Conservation (phyloP, 352 stramenopile species). For the Salisapilia sapeloensis region DNA sequence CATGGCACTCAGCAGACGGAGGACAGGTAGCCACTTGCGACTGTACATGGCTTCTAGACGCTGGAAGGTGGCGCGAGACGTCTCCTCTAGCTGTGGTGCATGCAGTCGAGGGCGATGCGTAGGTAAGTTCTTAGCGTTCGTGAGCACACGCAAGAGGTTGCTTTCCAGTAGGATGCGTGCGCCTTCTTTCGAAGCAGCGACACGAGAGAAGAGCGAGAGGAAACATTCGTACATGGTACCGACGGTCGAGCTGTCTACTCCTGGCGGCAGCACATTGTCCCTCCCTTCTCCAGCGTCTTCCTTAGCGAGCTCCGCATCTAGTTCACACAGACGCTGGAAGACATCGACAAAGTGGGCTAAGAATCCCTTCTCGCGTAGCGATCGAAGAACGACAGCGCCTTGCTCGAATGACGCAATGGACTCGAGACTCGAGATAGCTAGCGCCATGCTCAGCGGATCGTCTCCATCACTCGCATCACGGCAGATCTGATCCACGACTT, state of each 20-base stretch:
- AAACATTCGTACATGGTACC: slow-evolving; percentile 73
- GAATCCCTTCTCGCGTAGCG: slow-evolving; percentile 56
- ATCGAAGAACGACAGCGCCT: slow-evolving; percentile 22
- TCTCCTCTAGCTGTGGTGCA: slow-evolving; percentile 12
- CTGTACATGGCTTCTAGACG: slow-evolving; percentile 44
- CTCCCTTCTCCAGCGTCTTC: slow-evolving; percentile 12
- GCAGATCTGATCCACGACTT: slow-evolving; percentile 54
- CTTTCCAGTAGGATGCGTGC: slow-evolving; percentile 52
- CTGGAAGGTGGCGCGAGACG: slow-evolving; percentile 29
- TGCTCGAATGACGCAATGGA: slow-evolving; percentile 37
- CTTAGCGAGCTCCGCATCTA: slow-evolving; percentile 34
- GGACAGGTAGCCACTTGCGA: slow-evolving; percentile 59
- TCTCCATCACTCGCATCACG: slow-evolving; percentile 61
- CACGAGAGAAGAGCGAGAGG: slow-evolving; percentile 53
- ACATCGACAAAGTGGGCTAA: slow-evolving; percentile 69
- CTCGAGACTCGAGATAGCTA: slow-evolving; percentile 57
- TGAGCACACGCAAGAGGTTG: slow-evolving; percentile 44
- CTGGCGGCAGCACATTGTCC: slow-evolving; percentile 19
- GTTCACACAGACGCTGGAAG: slow-evolving; percentile 53
- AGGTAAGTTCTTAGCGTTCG: slow-evolving; percentile 38
- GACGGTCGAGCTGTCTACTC: slow-evolving; percentile 46
- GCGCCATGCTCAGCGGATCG: slow-evolving; percentile 63
- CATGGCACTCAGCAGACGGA: slow-evolving; percentile 38
- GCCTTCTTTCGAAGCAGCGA: slow-evolving; percentile 41
- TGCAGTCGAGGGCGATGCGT: slow-evolving; percentile 26